These are phyloP conservation scores for Suillus americanus DNA, from an alignment of 768 basidiomycete genomes.

Conservation along the genomic window DNA sequence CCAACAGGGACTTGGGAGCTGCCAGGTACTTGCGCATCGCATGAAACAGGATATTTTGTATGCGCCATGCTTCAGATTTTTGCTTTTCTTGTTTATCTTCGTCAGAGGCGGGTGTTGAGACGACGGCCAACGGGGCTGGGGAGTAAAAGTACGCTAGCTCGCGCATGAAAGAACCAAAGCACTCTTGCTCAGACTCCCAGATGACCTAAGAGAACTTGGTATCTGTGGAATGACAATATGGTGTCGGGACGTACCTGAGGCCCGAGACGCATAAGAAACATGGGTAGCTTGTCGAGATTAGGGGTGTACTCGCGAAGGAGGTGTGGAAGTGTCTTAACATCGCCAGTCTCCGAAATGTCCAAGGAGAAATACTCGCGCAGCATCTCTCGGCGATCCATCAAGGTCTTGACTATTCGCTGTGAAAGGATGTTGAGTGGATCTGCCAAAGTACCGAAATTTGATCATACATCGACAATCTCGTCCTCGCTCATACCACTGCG, in stretches of 20 bases:
- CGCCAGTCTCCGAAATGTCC: conserved; percentile 61
- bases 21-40: conserved; percentile 75
- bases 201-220: conserved; percentile 59
- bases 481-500: conserved; percentile 54
- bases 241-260: conserved; percentile 60
- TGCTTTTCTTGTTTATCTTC: conserved; percentile 44
- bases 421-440: not conserved
- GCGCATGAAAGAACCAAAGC: conserved; percentile 81
- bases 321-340: conserved; percentile 76
- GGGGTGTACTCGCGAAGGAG: conserved; percentile 87
- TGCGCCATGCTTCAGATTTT: conserved; percentile 73
- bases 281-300: conserved; percentile 85
- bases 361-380: conserved; percentile 90
- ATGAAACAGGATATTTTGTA: conserved; percentile 90
- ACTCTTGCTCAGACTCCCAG: conserved; percentile 83
- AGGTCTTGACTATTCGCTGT: conserved; percentile 64
- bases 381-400: conserved; percentile 74
- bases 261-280: conserved; percentile 87
- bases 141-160: conserved; percentile 93
- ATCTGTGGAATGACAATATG: conserved; percentile 4
- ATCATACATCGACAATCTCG: conserved; percentile 69
- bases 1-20: conserved; percentile 65
- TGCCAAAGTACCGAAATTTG: not conserved
- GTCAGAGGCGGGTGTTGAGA: conserved; percentile 23
- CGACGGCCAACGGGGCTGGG: conserved; percentile 37